Conservation (phyloP, 352 stramenopile species). For the Phytophthora fragariae region DNA sequence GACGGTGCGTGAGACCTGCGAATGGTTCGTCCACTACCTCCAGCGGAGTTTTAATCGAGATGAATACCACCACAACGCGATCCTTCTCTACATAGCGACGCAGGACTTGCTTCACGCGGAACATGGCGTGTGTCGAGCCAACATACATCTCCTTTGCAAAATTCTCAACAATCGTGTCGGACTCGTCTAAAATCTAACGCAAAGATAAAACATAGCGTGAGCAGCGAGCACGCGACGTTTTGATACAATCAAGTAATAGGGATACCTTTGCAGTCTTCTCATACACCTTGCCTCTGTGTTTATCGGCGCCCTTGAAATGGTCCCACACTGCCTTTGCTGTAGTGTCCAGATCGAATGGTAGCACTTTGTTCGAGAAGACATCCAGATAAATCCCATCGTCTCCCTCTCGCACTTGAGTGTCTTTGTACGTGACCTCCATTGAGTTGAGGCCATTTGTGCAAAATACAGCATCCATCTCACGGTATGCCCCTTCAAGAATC, state of each 20-base stretch:
- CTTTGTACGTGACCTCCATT: constrained; percentile 40
- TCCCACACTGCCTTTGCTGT: constrained; percentile 45
- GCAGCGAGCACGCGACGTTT: neutral
- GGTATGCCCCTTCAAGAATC: constrained; percentile 41
- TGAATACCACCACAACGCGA: constrained; percentile 44
- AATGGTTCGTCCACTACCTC: constrained; percentile 42
- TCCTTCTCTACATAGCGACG: constrained; percentile 45
- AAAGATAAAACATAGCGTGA: neutral
- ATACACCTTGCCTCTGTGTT: constrained; percentile 42
- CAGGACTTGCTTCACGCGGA: constrained; percentile 47
- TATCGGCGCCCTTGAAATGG: constrained; percentile 44
- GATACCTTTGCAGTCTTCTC: constrained; percentile 46
- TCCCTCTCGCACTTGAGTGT: constrained; percentile 41
- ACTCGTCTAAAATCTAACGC: constrained; percentile 37
- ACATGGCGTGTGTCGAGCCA: constrained; percentile 44
- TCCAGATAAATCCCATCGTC: constrained; percentile 45
- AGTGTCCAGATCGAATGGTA: constrained; percentile 49
- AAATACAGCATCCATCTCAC: constrained; percentile 46
- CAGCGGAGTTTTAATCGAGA: constrained; percentile 43
- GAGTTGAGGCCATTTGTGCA: constrained; percentile 46
- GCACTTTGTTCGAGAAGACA: constrained; percentile 50
- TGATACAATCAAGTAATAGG: neutral
- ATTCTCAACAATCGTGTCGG: constrained; percentile 52
- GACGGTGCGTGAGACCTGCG: constrained; percentile 38
- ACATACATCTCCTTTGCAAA: constrained; percentile 51